phyloP scores from a whole-genome alignment of 1,284 basidiomycete species.

The Cutaneotrichosporon cavernicola region DNA sequence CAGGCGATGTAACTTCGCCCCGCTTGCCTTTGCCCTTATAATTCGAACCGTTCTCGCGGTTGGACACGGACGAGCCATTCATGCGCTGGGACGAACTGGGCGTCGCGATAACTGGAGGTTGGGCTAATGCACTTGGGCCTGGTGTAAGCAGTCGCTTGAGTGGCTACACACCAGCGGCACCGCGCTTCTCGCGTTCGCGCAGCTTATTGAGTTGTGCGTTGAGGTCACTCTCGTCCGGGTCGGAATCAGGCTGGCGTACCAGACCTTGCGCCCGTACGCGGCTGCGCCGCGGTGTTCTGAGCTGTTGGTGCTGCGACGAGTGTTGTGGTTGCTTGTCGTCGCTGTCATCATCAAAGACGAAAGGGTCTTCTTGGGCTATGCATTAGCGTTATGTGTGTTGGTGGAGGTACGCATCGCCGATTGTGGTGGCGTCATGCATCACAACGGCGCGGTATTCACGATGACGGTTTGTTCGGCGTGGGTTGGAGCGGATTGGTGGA shows the following conservation, averaged over 20 bases:
- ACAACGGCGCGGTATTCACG: neutral
- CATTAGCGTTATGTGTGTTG: neutral
- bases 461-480: too few relatives aligned
- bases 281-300: neutral
- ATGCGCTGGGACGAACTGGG: neutral
- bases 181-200: neutral
- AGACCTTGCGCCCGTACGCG: neutral
- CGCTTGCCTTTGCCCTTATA: neutral
- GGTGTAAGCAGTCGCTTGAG: neutral
- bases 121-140: constrained; percentile 7
- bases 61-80: neutral
- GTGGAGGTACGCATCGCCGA: neutral
- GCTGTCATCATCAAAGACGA: neutral
- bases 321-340: neutral
- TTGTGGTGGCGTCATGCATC: neutral
- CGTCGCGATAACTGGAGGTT: neutral
- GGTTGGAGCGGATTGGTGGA: neutral
- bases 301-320: neutral
- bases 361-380: neutral
- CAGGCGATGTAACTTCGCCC: neutral
- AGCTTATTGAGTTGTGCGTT: neutral
- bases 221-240: neutral
- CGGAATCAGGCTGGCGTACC: neutral
- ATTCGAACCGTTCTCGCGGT: neutral
- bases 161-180: neutral